Evolutionary conservation across 805 yeast species (phyloP).

Genomic region (Monosporozyma solicola): DNA sequence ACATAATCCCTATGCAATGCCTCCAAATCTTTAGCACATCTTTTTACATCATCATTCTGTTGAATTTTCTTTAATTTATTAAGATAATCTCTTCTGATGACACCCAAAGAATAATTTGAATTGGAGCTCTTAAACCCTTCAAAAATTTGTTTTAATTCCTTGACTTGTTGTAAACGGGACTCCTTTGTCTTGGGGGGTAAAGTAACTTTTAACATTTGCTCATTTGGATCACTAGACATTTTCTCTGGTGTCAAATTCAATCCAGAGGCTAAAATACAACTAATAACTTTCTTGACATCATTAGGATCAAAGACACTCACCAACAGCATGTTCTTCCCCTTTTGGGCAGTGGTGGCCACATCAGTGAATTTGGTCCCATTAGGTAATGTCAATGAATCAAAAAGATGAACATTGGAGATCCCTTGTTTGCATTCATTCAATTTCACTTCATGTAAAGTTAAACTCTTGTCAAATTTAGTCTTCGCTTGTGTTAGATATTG

Average conservation of each 20-base stretch:
- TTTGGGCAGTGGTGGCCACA: slow-evolving; percentile 61
- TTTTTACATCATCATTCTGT: slow-evolving; percentile 38
- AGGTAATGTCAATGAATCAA: slow-evolving; percentile 50
- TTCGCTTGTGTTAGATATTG: slow-evolving; percentile 8
- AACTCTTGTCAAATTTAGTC: slow-evolving; percentile 35
- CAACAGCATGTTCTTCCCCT: slow-evolving; percentile 55
- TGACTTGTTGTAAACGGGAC: slow-evolving; percentile 44
- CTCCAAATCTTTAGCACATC: slow-evolving; percentile 54
- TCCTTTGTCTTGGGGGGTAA: slow-evolving; percentile 71
- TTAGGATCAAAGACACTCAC: slow-evolving; percentile 86
- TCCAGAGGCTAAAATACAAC: slow-evolving; percentile 59
- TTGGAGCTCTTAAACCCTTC: slow-evolving; percentile 53
- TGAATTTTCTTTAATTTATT: slow-evolving; percentile 39
- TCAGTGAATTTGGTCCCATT: slow-evolving; percentile 43
- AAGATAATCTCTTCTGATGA: slow-evolving; percentile 49
- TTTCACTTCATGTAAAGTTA: slow-evolving; percentile 46
- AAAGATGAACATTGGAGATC: slow-evolving; percentile 54
- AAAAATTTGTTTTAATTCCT: slow-evolving; percentile 53
- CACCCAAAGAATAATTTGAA: slow-evolving; percentile 42
- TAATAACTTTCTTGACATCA: slow-evolving; percentile 57
- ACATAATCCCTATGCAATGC: slow-evolving; percentile 56
- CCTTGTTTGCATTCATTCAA: slow-evolving; percentile 63
- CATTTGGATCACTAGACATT: slow-evolving; percentile 59
- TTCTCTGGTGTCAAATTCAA: slow-evolving; percentile 74
- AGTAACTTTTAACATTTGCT: slow-evolving; percentile 63